Percentiles rank a stretch among this genome's conserved stretches.
Conservation (phyloP, 805 yeast genomes). For the Starmerella ratchasimensis region DNA sequence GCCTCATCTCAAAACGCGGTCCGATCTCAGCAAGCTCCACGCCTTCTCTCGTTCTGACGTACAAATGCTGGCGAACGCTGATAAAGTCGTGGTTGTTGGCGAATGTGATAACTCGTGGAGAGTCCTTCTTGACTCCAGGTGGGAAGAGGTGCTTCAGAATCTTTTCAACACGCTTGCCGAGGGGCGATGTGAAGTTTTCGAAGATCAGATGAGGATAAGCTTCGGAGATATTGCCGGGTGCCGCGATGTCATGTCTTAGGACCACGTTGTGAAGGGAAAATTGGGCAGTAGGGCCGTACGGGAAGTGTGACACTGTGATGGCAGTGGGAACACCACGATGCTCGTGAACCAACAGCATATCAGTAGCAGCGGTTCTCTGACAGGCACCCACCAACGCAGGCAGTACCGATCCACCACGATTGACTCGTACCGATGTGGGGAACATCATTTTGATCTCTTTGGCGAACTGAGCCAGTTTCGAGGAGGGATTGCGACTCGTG, state of each 20-base stretch:
- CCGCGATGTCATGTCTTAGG: constrained; percentile 77
- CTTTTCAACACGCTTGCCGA: constrained; percentile 72
- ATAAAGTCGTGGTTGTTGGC: constrained; percentile 83
- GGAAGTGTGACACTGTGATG: constrained; percentile 82
- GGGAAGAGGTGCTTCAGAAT: constrained; percentile 84
- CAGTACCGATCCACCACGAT: constrained; percentile 85
- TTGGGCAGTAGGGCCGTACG: constrained; percentile 94
- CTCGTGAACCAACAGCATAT: constrained; percentile 76
- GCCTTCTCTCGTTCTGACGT: constrained; percentile 71
- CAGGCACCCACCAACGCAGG: constrained; percentile 77
- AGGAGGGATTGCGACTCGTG: constrained; percentile 82
- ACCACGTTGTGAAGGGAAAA: constrained; percentile 92
- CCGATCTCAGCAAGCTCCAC: constrained; percentile 95
- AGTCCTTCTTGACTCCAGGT: constrained; percentile 86
- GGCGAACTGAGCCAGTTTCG: constrained; percentile 75
- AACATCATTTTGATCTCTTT: constrained; percentile 82
- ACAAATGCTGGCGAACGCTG: constrained; percentile 88
- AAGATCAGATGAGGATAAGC: constrained; percentile 88
- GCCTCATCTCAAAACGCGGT: constrained; percentile 94
- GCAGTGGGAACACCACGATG: constrained; percentile 98
- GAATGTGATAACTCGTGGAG: constrained; percentile 85
- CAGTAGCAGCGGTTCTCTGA: constrained; percentile 66
- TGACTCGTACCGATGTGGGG: constrained; percentile 77
- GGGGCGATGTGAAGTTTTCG: constrained; percentile 67
- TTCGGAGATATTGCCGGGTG: constrained; percentile 79